phyloP scores from a whole-genome alignment of 2,329 filamentous ascomycete genomes.

The Sporothrix brunneoviolacea region DNA sequence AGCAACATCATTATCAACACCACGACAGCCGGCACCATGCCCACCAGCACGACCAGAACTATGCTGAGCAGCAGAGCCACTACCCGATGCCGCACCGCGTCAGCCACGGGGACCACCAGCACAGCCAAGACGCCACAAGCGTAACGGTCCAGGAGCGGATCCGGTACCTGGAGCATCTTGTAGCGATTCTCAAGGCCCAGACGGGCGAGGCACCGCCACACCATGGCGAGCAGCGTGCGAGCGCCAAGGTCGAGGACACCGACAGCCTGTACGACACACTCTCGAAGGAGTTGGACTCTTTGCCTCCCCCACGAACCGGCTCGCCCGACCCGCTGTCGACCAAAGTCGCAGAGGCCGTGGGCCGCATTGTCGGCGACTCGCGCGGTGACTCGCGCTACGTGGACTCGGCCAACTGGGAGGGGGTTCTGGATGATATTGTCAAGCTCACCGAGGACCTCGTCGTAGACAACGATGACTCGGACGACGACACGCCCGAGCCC shows the following conservation, averaged over 20 bases:
- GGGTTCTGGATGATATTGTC: constrained; percentile 21
- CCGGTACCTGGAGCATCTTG: constrained; percentile 12
- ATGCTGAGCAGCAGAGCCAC: too few relatives aligned
- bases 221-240: background rate
- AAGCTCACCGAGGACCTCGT: constrained; percentile 16
- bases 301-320: too few relatives aligned
- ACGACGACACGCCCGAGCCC: background rate
- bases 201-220: background rate
- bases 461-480: background rate
- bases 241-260: background rate
- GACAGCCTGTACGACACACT: too few relatives aligned
- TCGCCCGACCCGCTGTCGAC: too few relatives aligned
- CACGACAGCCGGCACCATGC: too few relatives aligned
- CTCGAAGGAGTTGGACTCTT: too few relatives aligned
- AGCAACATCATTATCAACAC: too few relatives aligned
- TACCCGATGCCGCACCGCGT: too few relatives aligned
- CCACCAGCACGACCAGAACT: too few relatives aligned
- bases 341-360: background rate
- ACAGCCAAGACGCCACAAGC: background rate
- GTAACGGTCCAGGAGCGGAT: too few relatives aligned
- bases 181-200: constrained; percentile 1
- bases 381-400: constrained; percentile 23
- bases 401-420: constrained; percentile 26
- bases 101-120: background rate
- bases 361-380: constrained; percentile 16